phyloP scores from a whole-genome alignment of 495 filamentous ascomycete genomes.

The Ascobolus immersus region DNA sequence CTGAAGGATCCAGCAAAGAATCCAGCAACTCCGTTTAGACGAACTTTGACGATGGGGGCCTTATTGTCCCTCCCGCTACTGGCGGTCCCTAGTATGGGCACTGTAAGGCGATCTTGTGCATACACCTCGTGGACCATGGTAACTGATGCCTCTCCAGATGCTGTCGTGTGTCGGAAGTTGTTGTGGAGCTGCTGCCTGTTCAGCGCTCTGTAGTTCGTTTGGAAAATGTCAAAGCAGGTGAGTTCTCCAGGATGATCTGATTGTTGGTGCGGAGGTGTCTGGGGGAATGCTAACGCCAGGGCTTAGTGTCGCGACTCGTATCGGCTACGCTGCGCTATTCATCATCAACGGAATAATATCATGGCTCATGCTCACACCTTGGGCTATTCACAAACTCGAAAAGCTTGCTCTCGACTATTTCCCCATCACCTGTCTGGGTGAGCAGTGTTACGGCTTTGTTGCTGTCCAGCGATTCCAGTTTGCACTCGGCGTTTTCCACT shows the following conservation, averaged over 20 bases:
- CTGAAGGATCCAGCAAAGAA: no score
- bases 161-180: constrained; percentile 57
- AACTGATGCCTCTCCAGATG: constrained; percentile 28
- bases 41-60: constrained; percentile 75
- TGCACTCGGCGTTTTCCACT: constrained; percentile 79
- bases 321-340: constrained; percentile 86
- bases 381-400: constrained; percentile 88
- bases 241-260: constrained; percentile 4
- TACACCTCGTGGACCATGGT: constrained; percentile 1
- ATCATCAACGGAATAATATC: constrained; percentile 87
- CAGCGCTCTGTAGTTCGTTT: constrained; percentile 76
- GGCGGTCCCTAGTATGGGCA: constrained; percentile 61
- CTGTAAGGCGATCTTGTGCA: constrained; percentile 31
- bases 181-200: constrained; percentile 87
- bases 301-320: constrained; percentile 72
- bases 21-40: no score
- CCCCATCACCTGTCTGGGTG: constrained; percentile 68
- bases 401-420: constrained; percentile 83
- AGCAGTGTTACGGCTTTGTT: constrained; percentile 82
- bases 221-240: constrained; percentile 94
- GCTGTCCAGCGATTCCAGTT: constrained; percentile 96
- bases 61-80: constrained; percentile 71
- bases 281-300: constrained; percentile 8
- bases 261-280: not conserved
- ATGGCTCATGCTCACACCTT: constrained; percentile 98